Evolutionary conservation across 176 grass and related monocot species (phyloP).

Genomic region (Oryza coarctata): DNA sequence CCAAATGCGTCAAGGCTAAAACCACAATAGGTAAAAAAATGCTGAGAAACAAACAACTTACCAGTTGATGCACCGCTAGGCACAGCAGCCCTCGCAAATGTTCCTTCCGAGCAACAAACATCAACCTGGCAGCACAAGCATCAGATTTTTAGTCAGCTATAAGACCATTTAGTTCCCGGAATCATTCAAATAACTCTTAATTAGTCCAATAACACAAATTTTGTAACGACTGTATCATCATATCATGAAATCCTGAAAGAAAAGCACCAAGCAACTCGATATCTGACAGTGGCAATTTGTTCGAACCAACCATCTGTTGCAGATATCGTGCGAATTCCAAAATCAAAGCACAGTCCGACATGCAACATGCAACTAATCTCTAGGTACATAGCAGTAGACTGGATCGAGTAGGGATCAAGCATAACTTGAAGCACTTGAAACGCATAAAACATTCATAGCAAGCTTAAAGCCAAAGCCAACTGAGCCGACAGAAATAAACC

Average conservation of each 20-base stretch:
- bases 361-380: neutral
- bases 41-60: constrained; percentile 5
- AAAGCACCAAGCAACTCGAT: neutral
- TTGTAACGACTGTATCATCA: neutral
- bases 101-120: constrained; percentile 66
- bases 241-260: neutral
- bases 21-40: neutral
- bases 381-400: neutral
- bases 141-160: neutral
- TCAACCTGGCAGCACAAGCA: constrained; percentile 47
- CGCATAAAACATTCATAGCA: neutral
- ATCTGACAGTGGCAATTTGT: neutral
- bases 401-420: neutral
- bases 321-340: neutral
- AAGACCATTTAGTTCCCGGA: neutral
- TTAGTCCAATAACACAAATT: neutral
- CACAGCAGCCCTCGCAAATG: constrained; percentile 72
- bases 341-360: too few relatives aligned
- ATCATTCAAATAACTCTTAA: neutral
- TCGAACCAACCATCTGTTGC: neutral
- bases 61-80: constrained; percentile 95
- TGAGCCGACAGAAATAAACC: neutral
- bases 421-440: neutral
- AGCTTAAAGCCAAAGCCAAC: neutral
- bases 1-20: neutral